phyloP scores from a whole-genome alignment of 352 stramenopile species.

The Globisporangium okanoganense region DNA sequence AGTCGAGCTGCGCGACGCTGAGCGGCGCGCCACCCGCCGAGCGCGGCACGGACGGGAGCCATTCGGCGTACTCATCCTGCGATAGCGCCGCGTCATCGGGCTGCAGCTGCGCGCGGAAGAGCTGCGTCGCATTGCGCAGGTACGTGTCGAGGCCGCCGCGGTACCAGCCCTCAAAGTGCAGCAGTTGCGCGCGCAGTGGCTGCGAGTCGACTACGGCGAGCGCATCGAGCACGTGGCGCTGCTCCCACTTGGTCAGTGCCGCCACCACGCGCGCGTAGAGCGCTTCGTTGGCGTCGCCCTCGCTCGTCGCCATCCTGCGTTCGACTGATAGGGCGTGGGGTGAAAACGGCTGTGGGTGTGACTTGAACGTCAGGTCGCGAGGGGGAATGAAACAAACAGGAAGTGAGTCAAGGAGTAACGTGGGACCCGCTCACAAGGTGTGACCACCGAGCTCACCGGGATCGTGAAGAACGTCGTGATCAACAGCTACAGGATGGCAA shows the following conservation, averaged over 20 bases:
- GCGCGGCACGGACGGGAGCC: slow-evolving; percentile 45
- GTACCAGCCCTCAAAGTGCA: slow-evolving; percentile 68
- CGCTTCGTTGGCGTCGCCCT: background rate
- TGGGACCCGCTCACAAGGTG: background rate
- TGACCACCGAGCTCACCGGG: no score
- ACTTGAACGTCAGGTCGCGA: slow-evolving; percentile 1
- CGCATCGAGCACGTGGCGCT: slow-evolving; percentile 37
- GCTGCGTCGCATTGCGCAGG: slow-evolving; percentile 37
- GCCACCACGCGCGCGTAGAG: slow-evolving; percentile 19
- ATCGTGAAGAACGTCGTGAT: background rate
- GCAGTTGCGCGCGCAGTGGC: slow-evolving; percentile 35
- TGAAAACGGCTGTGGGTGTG: background rate
- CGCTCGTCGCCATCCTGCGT: background rate
- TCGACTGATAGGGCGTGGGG: no score
- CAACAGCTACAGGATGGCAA: background rate
- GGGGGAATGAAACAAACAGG: background rate
- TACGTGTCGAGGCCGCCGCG: slow-evolving; percentile 57
- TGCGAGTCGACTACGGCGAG: slow-evolving; percentile 13
- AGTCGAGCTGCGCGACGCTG: slow-evolving; percentile 30
- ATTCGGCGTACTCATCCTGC: slow-evolving; percentile 31
- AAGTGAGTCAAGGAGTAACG: background rate
- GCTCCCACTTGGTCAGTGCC: slow-evolving; percentile 33
- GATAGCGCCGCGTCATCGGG: background rate
- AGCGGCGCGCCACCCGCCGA: slow-evolving; percentile 14
- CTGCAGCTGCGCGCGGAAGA: slow-evolving; percentile 29